Conservation (phyloP, 2,329 filamentous ascomycete species). For the Fusarium papillatum region DNA sequence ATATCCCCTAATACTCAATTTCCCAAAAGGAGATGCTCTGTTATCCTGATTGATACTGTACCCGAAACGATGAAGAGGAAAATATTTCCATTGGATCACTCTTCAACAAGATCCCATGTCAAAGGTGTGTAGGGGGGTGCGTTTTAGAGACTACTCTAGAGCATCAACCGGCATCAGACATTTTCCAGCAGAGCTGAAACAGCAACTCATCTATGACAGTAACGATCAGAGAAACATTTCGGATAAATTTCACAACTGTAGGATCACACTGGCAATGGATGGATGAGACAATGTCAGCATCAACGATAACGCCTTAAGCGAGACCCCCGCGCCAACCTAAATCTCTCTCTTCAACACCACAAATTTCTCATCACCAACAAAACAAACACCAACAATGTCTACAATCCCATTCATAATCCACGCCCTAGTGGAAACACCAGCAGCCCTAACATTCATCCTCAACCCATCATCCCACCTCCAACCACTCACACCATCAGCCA, state of each 20-base stretch:
- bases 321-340: background rate
- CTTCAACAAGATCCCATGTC: background rate
- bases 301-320: background rate
- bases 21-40: background rate
- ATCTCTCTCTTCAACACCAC: background rate
- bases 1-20: background rate
- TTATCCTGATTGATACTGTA: background rate
- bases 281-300: background rate
- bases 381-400: slow-evolving; percentile 4
- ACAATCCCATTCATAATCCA: slow-evolving; percentile 54
- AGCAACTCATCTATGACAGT: background rate
- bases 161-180: background rate
- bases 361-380: background rate
- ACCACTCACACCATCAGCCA: slow-evolving; percentile 53
- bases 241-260: background rate
- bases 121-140: background rate
- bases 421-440: slow-evolving; percentile 55
- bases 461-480: slow-evolving; percentile 57
- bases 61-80: background rate
- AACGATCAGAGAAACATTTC: background rate
- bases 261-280: background rate
- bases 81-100: background rate
- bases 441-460: slow-evolving; percentile 61
- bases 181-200: background rate
- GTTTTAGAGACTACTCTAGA: background rate